Evolutionary conservation across 1,139 yeast genomes (phyloP).

Genomic region (Yamadazyma triangularis): DNA sequence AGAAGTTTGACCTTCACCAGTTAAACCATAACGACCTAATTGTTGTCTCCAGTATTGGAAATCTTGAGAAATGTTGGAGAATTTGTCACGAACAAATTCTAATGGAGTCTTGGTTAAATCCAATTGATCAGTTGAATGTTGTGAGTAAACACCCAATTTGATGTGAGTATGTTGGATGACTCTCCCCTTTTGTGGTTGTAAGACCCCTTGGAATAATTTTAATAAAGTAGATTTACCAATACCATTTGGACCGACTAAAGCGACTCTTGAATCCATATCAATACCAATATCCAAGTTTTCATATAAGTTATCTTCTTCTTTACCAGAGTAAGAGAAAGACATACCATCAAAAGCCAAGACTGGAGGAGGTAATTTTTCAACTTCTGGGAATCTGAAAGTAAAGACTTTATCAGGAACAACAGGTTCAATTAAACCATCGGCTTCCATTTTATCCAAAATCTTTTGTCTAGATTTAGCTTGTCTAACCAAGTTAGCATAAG

Average conservation of each 20-base stretch:
- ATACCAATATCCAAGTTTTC: constrained; percentile 94
- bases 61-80: constrained; percentile 87
- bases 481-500: constrained; percentile 96
- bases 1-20: constrained; percentile 98
- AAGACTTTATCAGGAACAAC: constrained; percentile 92
- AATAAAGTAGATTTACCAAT: constrained; percentile 96
- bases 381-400: constrained; percentile 90
- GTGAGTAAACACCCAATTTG: constrained; percentile 97
- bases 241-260: constrained; percentile 99
- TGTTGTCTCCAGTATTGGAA: constrained; percentile 99
- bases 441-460: constrained; percentile 99
- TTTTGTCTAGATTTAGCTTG: constrained; percentile 99
- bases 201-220: constrained; percentile 93
- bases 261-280: constrained; percentile 98
- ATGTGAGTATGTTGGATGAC: constrained; percentile 96
- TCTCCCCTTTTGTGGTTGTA: constrained; percentile 87
- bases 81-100: constrained; percentile 95
- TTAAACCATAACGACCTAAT: constrained; percentile 95
- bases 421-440: constrained; percentile 94
- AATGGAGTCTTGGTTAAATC: constrained; percentile 92
- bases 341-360: constrained; percentile 95
- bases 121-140: constrained; percentile 97
- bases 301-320: constrained; percentile 82
- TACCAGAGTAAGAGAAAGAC: constrained; percentile 88
- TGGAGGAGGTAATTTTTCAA: constrained; percentile 98